Base-by-base conservation (phyloP, 2,329 filamentous ascomycete genomes). In the Fusarium zealandicum region DNA sequence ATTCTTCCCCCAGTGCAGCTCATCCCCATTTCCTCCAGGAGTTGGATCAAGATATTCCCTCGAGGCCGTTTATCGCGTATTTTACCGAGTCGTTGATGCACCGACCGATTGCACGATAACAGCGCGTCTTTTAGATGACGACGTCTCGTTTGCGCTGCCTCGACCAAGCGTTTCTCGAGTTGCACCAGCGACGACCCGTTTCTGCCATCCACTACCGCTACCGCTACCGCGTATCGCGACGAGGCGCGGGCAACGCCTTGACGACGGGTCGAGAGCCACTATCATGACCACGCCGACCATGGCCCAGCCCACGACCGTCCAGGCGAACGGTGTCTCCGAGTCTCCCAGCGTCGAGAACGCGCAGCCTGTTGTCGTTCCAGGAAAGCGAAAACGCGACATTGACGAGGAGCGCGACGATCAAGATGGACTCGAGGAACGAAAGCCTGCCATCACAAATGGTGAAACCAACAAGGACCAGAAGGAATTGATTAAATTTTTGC, bases 341-440 rank as follows among this genome's bases (percentile, higher is more conserved):
- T 73, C 75, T 18, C 64, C 65, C 41, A 69, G 67, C 39, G 63
- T 66, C 41, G 69, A 72, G 31, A 61, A 69, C 53, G 66, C 64
- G 37, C 70, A 70, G 45, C 65, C 71, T 43, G 67, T 69, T 43
- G 67, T 69, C 46, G 65, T 76, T 28, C 71, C 77, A 20, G 74
- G 75, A 52, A 87, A 87, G 75, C 78, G 84, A 71, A 87, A 87
- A 75, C 83, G 83, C 78, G 82, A 84, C 65, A 71, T 73, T 42
- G 75, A 69, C 54, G 76, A 79, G 61, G 77, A 77, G 6, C 65
- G 58, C 51, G 68, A 71, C 17, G 68, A 67, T 20, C 69, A 67
- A 14, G 61, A 63, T 54, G 72, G 70, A n/a, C 58, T 51, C 12
- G 63, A 70, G 14, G 63, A 66, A 37, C 54, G 57, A 51, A 70